Conservation (phyloP, 2,329 filamentous ascomycete genomes). For the Hymenoscyphus linearis region DNA sequence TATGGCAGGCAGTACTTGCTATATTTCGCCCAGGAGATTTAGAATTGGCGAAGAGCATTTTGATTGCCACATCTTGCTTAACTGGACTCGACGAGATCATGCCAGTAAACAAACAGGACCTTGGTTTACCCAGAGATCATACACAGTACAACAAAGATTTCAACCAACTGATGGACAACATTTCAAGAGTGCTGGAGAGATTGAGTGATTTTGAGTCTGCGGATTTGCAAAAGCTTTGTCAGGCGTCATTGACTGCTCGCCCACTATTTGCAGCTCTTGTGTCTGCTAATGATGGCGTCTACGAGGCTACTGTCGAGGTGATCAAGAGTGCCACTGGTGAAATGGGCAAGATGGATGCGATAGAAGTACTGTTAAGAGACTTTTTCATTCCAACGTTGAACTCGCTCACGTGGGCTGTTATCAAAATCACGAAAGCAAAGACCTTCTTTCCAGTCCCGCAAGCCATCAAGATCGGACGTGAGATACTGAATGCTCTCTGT, state of each 20-base stretch:
- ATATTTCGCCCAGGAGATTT: slow-evolving; percentile 61
- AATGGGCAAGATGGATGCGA: slow-evolving; percentile 44
- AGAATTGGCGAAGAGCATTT: slow-evolving; percentile 67
- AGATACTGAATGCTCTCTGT: slow-evolving; percentile 51
- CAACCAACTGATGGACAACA: slow-evolving; percentile 51
- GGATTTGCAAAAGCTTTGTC: slow-evolving; percentile 65
- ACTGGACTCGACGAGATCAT: slow-evolving; percentile 69
- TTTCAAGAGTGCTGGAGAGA: slow-evolving; percentile 71
- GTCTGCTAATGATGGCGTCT: slow-evolving; percentile 72
- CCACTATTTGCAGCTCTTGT: slow-evolving; percentile 75
- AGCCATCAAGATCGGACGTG: slow-evolving; percentile 51
- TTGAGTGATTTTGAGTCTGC: slow-evolving; percentile 69
- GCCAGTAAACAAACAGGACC: slow-evolving; percentile 26
- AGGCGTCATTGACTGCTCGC: slow-evolving; percentile 61
- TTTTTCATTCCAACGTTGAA: slow-evolving; percentile 41
- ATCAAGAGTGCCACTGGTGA: slow-evolving; percentile 78
- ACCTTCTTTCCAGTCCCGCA: slow-evolving; percentile 55
- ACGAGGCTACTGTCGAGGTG: slow-evolving; percentile 73
- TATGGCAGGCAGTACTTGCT: slow-evolving; percentile 74
- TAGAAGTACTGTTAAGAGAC: slow-evolving; percentile 42
- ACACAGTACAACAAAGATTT: slow-evolving; percentile 75
- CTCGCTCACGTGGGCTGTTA: slow-evolving; percentile 40
- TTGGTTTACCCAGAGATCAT: slow-evolving; percentile 48
- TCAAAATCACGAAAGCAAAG: slow-evolving; percentile 37
- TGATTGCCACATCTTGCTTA: slow-evolving; percentile 55